Percentiles rank a stretch among this genome's conserved stretches.
These are phyloP conservation scores for Skeletonema grethae DNA, from an alignment of 108 stramenopile genomes.

Conservation along the genomic window DNA sequence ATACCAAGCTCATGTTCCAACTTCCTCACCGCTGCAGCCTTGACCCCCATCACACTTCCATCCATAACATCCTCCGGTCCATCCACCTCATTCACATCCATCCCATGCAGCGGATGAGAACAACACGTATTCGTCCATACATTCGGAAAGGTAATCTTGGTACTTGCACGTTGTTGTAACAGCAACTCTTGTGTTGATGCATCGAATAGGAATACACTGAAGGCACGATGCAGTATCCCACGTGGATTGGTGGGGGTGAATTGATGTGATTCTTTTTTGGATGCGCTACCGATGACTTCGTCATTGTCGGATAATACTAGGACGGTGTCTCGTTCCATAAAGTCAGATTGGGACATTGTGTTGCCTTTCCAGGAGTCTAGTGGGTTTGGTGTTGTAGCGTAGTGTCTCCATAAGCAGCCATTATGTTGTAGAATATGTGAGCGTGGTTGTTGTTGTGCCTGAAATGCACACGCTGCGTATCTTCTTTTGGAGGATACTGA, in stretches of 20 bases:
- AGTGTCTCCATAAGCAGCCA: neutral
- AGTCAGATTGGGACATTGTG: slow-evolving; percentile 61
- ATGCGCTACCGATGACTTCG: slow-evolving; percentile 74
- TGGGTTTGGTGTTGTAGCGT: neutral
- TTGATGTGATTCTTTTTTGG: slow-evolving; percentile 72
- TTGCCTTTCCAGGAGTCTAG: neutral
- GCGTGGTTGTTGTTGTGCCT: neutral
- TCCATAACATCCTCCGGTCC: slow-evolving; percentile 54
- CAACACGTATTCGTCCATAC: slow-evolving; percentile 99
- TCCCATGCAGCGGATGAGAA: slow-evolving; percentile 93
- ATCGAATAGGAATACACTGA: slow-evolving; percentile 98
- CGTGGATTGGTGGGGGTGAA: slow-evolving; percentile 66
- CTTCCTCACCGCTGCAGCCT: slow-evolving; percentile 96
- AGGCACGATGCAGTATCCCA: slow-evolving; percentile 97
- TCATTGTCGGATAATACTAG: slow-evolving; percentile 77
- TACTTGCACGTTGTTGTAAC: slow-evolving; percentile 92
- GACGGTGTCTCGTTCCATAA: slow-evolving; percentile 86
- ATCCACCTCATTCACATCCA: slow-evolving; percentile 84
- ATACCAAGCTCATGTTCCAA: slow-evolving; percentile 97
- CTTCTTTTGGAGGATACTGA: neutral
- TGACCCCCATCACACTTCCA: slow-evolving; percentile 88
- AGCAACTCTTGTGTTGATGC: slow-evolving; percentile 80
- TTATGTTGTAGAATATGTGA: neutral
- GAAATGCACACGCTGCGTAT: neutral
- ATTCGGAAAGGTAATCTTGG: slow-evolving; percentile 98